phyloP scores from a whole-genome alignment of 2,329 filamentous ascomycete genomes.

The Colletotrichum musicola region DNA sequence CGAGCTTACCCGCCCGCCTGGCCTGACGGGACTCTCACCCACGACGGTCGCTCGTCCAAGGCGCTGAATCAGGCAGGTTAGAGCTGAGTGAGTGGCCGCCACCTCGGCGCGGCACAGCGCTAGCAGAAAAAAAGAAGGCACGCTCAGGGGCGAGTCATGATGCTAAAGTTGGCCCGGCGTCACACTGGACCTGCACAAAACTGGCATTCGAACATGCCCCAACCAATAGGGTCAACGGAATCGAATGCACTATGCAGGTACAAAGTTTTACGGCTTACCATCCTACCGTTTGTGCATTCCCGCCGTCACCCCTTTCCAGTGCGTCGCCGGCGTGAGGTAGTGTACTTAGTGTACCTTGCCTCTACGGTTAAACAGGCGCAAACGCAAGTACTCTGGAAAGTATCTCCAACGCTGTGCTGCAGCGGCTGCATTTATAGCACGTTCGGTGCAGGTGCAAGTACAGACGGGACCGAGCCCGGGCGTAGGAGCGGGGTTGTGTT shows the following conservation, averaged over 20 bases:
- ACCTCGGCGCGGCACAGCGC: conserved; percentile 27
- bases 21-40: background rate
- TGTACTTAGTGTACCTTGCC: too few relatives aligned
- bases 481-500: conserved; percentile 15
- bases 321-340: conserved; percentile 1
- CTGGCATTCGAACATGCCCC: background rate
- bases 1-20: conserved; percentile 9
- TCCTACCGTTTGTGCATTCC: conserved; percentile 26
- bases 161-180: conserved; percentile 31
- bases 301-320: conserved; percentile 28
- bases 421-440: background rate
- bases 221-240: conserved; percentile 15
- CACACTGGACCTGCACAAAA: conserved; percentile 31
- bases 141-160: conserved; percentile 25
- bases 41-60: background rate
- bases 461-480: background rate
- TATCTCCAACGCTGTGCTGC: background rate
- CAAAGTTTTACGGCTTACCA: conserved; percentile 27
- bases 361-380: background rate
- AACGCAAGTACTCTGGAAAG: background rate
- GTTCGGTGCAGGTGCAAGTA: background rate
- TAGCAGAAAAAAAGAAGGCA: conserved; percentile 20
- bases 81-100: conserved; percentile 37
- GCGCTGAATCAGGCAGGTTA: conserved; percentile 2
- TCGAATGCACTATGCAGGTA: conserved; percentile 34